These are phyloP conservation scores for Quercus robur DNA, from an alignment of 306 rosid species.

Conservation along the genomic window DNA sequence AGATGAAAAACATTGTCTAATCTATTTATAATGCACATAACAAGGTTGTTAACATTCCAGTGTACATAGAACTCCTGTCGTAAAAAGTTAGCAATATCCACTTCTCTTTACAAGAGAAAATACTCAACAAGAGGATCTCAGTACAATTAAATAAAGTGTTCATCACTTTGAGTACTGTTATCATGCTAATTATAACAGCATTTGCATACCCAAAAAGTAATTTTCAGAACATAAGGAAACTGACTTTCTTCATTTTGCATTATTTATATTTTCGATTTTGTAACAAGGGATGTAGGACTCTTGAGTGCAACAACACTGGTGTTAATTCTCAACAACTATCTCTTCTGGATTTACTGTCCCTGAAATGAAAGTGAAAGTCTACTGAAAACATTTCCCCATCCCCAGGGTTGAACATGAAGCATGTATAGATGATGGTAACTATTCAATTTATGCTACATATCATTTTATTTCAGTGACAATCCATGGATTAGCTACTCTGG, in stretches of 20 bases:
- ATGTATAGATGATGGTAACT: neutral
- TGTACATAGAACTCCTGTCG: neutral
- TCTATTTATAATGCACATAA: neutral
- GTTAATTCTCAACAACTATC: neutral
- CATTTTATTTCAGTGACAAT: neutral
- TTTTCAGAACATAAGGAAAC: neutral
- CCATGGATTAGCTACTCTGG: neutral
- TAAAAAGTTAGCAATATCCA: neutral
- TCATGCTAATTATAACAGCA: neutral
- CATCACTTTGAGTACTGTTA: neutral
- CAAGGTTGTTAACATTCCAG: neutral
- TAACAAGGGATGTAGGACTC: neutral
- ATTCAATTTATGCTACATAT: neutral
- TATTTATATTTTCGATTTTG: neutral
- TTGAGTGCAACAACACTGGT: neutral
- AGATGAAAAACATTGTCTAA: neutral
- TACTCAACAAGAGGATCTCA: neutral
- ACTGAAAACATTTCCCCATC: neutral
- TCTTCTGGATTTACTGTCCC: neutral
- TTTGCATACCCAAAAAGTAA: neutral
- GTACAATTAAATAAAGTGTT: neutral
- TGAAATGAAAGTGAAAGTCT: neutral
- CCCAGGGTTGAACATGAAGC: neutral
- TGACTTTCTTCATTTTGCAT: neutral
- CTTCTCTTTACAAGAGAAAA: neutral